phyloP scores from a whole-genome alignment of 202 grass and related monocot species.

The Panicum hallii region DNA sequence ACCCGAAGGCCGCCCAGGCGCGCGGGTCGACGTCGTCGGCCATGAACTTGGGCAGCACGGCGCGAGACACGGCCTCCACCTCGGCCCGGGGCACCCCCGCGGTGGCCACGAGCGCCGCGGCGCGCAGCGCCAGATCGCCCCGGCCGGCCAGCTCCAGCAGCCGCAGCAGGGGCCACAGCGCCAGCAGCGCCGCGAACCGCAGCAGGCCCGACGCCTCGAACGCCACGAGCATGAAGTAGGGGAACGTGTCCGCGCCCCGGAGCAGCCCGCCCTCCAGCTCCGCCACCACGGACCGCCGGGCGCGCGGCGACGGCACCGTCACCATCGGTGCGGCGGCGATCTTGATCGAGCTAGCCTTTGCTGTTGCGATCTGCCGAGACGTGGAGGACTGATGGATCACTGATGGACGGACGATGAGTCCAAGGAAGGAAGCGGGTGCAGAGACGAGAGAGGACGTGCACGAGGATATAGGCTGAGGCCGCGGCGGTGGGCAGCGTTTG shows the following conservation, averaged over 20 bases:
- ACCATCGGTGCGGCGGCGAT: background rate
- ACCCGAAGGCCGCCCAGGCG: conserved; percentile 63
- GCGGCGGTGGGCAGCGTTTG: conserved; percentile 46
- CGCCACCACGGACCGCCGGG: conserved; percentile 50
- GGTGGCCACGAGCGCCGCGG: conserved; percentile 64
- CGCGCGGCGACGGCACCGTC: background rate
- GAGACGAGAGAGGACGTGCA: background rate
- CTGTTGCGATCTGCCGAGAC: no score
- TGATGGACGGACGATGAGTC: background rate
- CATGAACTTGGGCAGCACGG: conserved; percentile 96
- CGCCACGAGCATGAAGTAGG: conserved; percentile 87
- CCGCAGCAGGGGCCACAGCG: conserved; percentile 64
- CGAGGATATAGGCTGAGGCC: conserved; percentile 42
- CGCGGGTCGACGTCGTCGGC: conserved; percentile 78
- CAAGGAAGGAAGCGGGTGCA: background rate
- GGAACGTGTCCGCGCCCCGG: conserved; percentile 58
- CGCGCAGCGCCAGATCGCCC: conserved; percentile 36
- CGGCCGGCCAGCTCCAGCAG: conserved; percentile 42
- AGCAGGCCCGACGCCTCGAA: conserved; percentile 74
- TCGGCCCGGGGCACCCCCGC: conserved; percentile 58
- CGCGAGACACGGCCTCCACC: conserved; percentile 76
- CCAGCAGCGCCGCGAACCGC: conserved; percentile 69
- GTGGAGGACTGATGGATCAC: no score
- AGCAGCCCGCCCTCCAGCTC: conserved; percentile 84
- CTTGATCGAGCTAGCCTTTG: background rate